Conservation (phyloP, 306 rosid genomes). For the Dryas octopetala region DNA sequence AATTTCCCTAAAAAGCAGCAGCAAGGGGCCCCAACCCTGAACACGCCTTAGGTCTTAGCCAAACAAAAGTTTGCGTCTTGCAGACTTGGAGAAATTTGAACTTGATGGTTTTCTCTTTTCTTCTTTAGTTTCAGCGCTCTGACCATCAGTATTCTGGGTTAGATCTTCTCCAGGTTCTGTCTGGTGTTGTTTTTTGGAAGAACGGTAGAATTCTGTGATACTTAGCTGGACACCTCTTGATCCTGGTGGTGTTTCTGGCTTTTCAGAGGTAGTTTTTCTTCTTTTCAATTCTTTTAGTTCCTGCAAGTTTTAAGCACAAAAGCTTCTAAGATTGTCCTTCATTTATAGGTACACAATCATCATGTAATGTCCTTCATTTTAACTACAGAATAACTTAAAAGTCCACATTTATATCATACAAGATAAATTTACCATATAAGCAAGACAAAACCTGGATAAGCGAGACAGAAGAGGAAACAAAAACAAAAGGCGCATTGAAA, state of each 20-base stretch:
- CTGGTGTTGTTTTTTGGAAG: conserved; percentile 47
- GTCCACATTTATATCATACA: not conserved
- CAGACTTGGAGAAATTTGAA: conserved; percentile 62
- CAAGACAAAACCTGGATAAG: not conserved
- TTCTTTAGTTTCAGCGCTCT: conserved; percentile 35
- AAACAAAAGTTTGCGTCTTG: conserved; percentile 83
- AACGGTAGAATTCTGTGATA: conserved; percentile 71
- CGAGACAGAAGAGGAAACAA: not conserved
- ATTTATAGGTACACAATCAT: not conserved
- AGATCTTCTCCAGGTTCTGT: conserved; percentile 40
- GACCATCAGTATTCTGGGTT: conserved; percentile 29
- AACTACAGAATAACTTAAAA: not conserved
- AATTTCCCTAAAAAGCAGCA: not conserved
- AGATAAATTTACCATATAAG: not conserved
- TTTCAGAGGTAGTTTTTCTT: conserved; percentile 43
- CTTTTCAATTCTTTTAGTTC: conserved; percentile 52
- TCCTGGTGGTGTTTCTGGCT: conserved; percentile 40
- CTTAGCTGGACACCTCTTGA: conserved; percentile 46
- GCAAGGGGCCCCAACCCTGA: not conserved
- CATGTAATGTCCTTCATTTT: not conserved
- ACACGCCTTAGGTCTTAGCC: conserved; percentile 45
- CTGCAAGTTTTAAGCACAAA: conserved; percentile 44
- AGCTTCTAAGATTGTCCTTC: not conserved
- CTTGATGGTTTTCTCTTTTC: conserved; percentile 43
- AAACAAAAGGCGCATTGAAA: not conserved